Conservation (phyloP, 768 basidiomycete genomes). For the Tulasnella sp. region DNA sequence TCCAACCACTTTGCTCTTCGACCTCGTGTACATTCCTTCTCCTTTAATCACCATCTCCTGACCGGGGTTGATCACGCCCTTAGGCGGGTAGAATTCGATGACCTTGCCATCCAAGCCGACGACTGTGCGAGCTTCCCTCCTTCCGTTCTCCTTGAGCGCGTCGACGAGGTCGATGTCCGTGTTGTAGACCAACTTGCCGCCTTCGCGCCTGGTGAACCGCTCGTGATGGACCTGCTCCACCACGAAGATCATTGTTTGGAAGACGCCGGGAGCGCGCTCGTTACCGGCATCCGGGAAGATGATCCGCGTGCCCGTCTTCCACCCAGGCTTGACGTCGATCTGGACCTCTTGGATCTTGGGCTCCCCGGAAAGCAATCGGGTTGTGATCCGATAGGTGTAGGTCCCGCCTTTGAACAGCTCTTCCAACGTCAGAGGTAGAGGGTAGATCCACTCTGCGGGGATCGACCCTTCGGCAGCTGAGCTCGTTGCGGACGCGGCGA, state of each 20-base stretch:
- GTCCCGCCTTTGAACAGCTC: slow-evolving; percentile 57
- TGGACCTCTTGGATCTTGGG: slow-evolving; percentile 49
- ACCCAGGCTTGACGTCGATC: slow-evolving; percentile 59
- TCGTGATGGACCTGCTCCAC: slow-evolving; percentile 58
- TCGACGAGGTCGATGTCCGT: slow-evolving; percentile 58
- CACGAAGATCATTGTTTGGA: slow-evolving; percentile 65
- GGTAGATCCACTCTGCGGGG: slow-evolving; percentile 59
- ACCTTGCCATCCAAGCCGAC: slow-evolving; percentile 58
- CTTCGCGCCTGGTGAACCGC: slow-evolving; percentile 50
- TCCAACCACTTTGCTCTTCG: slow-evolving; percentile 51
- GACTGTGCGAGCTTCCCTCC: slow-evolving; percentile 38
- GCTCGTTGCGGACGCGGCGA: background rate
- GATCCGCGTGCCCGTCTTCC: slow-evolving; percentile 57
- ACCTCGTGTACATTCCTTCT: slow-evolving; percentile 64
- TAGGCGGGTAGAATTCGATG: slow-evolving; percentile 43
- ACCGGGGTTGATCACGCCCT: slow-evolving; percentile 47
- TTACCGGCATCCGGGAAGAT: slow-evolving; percentile 60
- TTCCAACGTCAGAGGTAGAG: slow-evolving; percentile 57
- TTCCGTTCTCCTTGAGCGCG: slow-evolving; percentile 40
- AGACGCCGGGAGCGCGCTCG: slow-evolving; percentile 53
- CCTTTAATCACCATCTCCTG: slow-evolving; percentile 53
- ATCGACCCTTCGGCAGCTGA: slow-evolving; percentile 12
- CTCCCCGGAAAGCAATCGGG: slow-evolving; percentile 49
- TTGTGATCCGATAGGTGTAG: slow-evolving; percentile 58
- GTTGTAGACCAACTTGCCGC: slow-evolving; percentile 55